A percentile compares a stretch with the other conserved stretches of the same genome.
phyloP scores from a whole-genome alignment of 169 alveolate genomes.

The Ichthyophthirius multifiliis region DNA sequence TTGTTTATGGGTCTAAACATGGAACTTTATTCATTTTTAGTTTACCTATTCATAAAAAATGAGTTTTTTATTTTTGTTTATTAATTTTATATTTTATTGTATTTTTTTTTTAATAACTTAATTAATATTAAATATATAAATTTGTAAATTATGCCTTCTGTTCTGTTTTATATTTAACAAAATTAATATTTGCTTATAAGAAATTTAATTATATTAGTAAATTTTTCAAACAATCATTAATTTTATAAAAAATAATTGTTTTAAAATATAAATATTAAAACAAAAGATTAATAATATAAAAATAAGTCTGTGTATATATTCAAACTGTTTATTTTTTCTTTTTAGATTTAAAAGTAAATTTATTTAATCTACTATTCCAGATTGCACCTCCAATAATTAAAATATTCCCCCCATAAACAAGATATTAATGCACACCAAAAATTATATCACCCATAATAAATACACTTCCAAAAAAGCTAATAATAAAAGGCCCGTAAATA shows the following conservation, averaged over 20 bases:
- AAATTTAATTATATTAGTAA: too few species aligned
- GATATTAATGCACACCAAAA: neutral
- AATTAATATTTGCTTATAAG: too few species aligned
- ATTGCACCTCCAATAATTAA: conserved; percentile 34
- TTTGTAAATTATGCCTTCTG: too few species aligned
- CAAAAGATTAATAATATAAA: too few species aligned
- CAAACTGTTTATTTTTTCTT: neutral
- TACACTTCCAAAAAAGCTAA: conserved; percentile 14
- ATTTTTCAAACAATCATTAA: too few species aligned
- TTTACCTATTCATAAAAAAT: neutral
- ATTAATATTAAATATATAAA: too few species aligned
- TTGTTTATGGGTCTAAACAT: neutral
- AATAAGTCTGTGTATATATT: too few species aligned
- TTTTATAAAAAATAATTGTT: too few species aligned
- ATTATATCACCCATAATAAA: conserved; percentile 28
- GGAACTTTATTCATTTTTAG: neutral
- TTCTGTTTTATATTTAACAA: too few species aligned
- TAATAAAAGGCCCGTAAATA: conserved; percentile 27
- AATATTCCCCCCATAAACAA: conserved; percentile 17
- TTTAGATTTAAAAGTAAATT: conserved; percentile 8
- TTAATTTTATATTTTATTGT: too few species aligned
- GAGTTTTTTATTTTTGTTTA: neutral
- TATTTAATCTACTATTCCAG: conserved; percentile 33
- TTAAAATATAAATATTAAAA: too few species aligned
- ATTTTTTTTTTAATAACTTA: too few species aligned